Percentiles rank a stretch among this genome's conserved stretches.
Evolutionary conservation across 352 stramenopile genomes (phyloP).

Genomic region (Saprolegnia parasitica): DNA sequence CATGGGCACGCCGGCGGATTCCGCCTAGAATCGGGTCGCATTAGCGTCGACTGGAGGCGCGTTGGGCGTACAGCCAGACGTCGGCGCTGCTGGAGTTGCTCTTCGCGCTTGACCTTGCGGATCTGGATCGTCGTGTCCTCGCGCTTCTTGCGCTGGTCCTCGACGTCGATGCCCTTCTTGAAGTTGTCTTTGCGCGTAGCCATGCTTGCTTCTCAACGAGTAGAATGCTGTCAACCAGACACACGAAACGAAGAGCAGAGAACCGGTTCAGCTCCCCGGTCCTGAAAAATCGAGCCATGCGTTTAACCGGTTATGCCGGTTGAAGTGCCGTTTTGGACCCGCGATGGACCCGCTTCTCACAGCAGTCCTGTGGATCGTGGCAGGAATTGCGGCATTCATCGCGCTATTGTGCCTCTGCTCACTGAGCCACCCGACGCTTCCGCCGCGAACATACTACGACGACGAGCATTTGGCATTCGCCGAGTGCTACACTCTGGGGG

Average conservation of each 20-base stretch:
- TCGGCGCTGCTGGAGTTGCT: constrained; percentile 71
- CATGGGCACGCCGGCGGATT: constrained; percentile 9
- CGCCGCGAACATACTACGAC: neutral
- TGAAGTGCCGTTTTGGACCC: neutral
- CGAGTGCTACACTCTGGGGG: neutral
- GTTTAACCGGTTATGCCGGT: neutral
- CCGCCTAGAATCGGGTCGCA: constrained; percentile 1
- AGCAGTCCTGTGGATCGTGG: neutral
- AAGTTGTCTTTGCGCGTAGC: constrained; percentile 57
- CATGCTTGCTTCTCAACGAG: neutral
- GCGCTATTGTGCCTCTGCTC: neutral
- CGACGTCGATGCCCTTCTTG: constrained; percentile 74
- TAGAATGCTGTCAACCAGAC: neutral
- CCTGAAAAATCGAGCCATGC: neutral
- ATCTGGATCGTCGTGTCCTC: constrained; percentile 83
- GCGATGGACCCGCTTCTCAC: neutral
- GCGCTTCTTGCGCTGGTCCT: constrained; percentile 65
- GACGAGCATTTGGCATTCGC: neutral
- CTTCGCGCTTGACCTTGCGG: constrained; percentile 77
- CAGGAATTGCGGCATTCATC: neutral
- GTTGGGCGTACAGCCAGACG: constrained; percentile 43
- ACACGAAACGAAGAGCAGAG: neutral
- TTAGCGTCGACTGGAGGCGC: neutral
- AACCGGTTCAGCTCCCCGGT: neutral
- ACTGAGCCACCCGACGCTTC: neutral